phyloP scores from a whole-genome alignment of 1,139 yeast genomes.

The Wickerhamomyces sp. region DNA sequence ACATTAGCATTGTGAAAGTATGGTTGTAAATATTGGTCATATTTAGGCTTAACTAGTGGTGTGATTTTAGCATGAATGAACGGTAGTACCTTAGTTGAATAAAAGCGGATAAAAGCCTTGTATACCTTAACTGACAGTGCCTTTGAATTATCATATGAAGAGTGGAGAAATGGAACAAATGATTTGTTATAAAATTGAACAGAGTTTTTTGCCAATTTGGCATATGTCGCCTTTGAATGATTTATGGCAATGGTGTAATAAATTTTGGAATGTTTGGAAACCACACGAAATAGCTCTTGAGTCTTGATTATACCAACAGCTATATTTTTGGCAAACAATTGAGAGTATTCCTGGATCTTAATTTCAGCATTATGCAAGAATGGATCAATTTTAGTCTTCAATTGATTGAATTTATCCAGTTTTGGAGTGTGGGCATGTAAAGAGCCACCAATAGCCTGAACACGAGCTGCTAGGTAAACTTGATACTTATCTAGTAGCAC shows the following conservation, averaged over 20 bases:
- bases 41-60: constrained; percentile 6
- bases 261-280: neutral
- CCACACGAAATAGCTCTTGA: neutral
- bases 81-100: constrained; percentile 1
- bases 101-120: constrained; percentile 2
- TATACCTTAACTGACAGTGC: constrained; percentile 1
- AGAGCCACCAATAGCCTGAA: constrained; percentile 1
- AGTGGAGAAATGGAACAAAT: constrained; percentile 7
- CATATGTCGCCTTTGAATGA: constrained; percentile 3
- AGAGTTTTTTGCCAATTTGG: constrained; percentile 3
- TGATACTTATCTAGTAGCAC: constrained; percentile 11
- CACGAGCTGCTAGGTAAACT: constrained; percentile 11
- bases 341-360: neutral
- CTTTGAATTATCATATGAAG: neutral
- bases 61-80: constrained; percentile 1
- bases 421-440: constrained; percentile 9
- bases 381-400: constrained; percentile 3
- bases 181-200: constrained; percentile 6
- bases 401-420: constrained; percentile 1
- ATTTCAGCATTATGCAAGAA: neutral
- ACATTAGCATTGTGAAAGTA: neutral
- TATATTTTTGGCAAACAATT: neutral
- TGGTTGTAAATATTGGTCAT: neutral
- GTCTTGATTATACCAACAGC: neutral
- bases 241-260: constrained; percentile 6